Evolutionary conservation across 2,329 filamentous ascomycete species (phyloP).

Genomic region (Neonectria ditissima): DNA sequence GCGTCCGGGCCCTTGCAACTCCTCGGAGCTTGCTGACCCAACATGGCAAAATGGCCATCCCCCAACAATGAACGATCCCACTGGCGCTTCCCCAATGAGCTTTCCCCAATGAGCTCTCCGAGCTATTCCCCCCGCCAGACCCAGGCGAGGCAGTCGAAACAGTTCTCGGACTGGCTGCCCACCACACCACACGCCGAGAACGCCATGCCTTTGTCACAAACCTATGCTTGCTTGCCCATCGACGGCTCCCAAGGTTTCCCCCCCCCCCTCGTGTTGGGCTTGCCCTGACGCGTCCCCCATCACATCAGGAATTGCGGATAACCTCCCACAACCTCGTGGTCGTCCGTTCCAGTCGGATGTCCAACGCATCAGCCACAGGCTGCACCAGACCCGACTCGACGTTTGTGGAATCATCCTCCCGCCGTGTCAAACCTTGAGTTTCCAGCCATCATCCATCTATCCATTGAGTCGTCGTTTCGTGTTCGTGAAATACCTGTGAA

Average conservation of each 20-base stretch:
- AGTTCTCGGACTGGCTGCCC: background rate
- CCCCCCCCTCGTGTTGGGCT: slow-evolving; percentile 10
- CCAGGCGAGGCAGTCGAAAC: background rate
- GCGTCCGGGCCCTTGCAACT: slow-evolving; percentile 11
- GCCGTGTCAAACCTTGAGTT: slow-evolving; percentile 9
- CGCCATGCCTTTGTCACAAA: background rate
- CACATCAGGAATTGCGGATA: slow-evolving; percentile 17
- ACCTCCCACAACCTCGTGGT: slow-evolving; percentile 14
- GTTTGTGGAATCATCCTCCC: slow-evolving; percentile 13
- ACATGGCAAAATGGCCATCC: slow-evolving; percentile 24
- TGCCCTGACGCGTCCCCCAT: slow-evolving; percentile 16
- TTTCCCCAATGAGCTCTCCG: background rate
- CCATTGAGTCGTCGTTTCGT: background rate
- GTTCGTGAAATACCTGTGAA: slow-evolving; percentile 9
- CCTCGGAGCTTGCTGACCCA: slow-evolving; percentile 21
- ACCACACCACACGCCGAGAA: background rate
- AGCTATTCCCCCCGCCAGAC: background rate
- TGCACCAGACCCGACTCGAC: slow-evolving; percentile 9
- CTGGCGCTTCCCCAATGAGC: background rate
- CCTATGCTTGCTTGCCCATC: too few species aligned
- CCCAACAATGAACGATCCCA: slow-evolving; percentile 19
- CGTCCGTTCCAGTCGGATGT: slow-evolving; percentile 6
- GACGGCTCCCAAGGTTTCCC: too few species aligned
- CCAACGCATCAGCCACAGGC: slow-evolving; percentile 2
- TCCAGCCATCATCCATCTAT: background rate